Conservation (phyloP, 345 rosid genomes). For the Pelargonium nanum region DNA sequence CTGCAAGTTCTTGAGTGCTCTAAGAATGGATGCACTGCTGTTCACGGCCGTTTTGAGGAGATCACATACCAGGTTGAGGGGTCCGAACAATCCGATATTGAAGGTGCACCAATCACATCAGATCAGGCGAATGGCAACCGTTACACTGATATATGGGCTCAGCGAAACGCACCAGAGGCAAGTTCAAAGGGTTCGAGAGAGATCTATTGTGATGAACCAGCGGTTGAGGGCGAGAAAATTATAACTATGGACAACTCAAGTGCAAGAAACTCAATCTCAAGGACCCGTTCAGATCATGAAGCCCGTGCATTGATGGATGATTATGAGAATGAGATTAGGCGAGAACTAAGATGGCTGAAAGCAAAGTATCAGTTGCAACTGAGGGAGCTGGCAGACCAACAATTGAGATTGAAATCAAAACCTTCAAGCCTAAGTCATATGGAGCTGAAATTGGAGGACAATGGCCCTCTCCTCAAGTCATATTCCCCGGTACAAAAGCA, state of each 20-base stretch:
- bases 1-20: slow-evolving; percentile 45
- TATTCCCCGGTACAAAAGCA: slow-evolving; percentile 9
- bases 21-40: slow-evolving; percentile 33
- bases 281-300: slow-evolving; percentile 13
- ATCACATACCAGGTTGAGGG: slow-evolving; percentile 60
- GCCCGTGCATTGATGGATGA: slow-evolving; percentile 23
- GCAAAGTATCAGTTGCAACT: slow-evolving; percentile 65
- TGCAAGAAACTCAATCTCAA: slow-evolving; percentile 17
- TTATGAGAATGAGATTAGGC: slow-evolving; percentile 65
- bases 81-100: slow-evolving; percentile 25
- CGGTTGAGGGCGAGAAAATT: slow-evolving; percentile 23
- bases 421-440: slow-evolving; percentile 9
- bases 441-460: no score
- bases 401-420: slow-evolving; percentile 21
- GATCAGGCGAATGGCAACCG: slow-evolving; percentile 18
- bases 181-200: slow-evolving; percentile 28
- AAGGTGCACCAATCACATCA: slow-evolving; percentile 12
- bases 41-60: slow-evolving; percentile 81
- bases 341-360: slow-evolving; percentile 86
- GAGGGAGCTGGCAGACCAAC: slow-evolving; percentile 44
- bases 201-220: slow-evolving; percentile 19
- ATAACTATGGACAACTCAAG: slow-evolving; percentile 22
- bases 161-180: slow-evolving; percentile 25
- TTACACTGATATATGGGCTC: slow-evolving; percentile 58
- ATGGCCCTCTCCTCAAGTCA: no score